Percentiles rank a stretch among this genome's conserved stretches.
phyloP scores from a whole-genome alignment of 257 asterid species.

The Fraxinus excelsior region DNA sequence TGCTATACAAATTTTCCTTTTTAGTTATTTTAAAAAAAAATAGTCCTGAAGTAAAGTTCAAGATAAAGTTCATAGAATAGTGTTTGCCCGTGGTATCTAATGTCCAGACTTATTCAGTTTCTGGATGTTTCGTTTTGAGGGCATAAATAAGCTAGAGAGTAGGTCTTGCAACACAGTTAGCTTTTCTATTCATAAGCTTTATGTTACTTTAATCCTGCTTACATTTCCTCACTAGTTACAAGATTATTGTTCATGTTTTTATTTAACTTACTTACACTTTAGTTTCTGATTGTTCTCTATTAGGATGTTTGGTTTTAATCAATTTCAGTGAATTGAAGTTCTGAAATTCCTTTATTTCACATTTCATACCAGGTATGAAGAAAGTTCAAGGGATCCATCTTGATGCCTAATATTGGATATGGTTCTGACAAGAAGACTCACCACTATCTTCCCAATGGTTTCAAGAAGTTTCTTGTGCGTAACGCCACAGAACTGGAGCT shows the following conservation, averaged over 20 bases:
- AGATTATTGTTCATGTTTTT: no score
- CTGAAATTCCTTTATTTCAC: not conserved
- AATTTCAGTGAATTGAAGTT: not conserved
- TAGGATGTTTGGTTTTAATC: not conserved
- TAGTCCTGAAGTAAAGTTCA: no score
- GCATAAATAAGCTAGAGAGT: conserved; percentile 44
- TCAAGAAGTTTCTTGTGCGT: conserved; percentile 69
- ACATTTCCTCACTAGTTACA: conserved; percentile 16
- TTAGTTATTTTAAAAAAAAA: not conserved
- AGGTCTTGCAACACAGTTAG: conserved; percentile 75
- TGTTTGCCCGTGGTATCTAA: conserved; percentile 54
- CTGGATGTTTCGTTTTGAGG: conserved; percentile 59
- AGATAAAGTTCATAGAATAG: not conserved
- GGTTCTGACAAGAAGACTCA: conserved; percentile 74
- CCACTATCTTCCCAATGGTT: conserved; percentile 68
- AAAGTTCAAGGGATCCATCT: conserved; percentile 67
- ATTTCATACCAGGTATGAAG: conserved; percentile 46
- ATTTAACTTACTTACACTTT: not conserved
- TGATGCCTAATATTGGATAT: conserved; percentile 78
- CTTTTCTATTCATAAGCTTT: conserved; percentile 35
- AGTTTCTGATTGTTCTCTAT: not conserved
- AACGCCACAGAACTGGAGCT: conserved; percentile 60
- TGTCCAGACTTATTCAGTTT: conserved; percentile 46
- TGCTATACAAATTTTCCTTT: conserved; percentile 25
- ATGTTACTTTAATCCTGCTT: conserved; percentile 55